Base-by-base conservation (phyloP, 371 early-diverging fungal species). In the Apophysomyces variabilis region DNA sequence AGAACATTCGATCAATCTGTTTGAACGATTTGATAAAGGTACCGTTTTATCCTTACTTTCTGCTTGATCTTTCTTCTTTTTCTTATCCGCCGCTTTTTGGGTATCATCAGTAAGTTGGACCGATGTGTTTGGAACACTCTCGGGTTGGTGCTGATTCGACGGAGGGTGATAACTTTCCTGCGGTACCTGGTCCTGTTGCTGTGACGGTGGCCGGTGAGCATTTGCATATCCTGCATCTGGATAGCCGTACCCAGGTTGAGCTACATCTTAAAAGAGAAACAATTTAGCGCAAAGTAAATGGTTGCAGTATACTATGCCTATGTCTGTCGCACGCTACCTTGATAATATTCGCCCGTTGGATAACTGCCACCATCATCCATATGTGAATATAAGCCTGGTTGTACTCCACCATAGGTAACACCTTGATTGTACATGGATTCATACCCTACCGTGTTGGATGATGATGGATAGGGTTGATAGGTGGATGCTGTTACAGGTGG, bases 51-150 rank as follows among this genome's bases (percentile, higher is more conserved):
- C 13, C 65, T 46, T 46, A 65, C 65, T 58, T 46, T 65, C 65
- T 11, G 59, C 21, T 50, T 50, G 47, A 26, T 39, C 38, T 47
- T 58, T 60, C 26, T 39, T 65, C 47, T 63, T 57, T 50, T 58
- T 35, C 41, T 38, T 37, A 58, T 57, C 41, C 43, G 36, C 7
- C 16, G 38, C 38, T 44, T 21, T 38, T 3, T 18, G 44, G 16
- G 38, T 11, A 8, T 57, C 41, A 13, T 38, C 46, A 32, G 6
- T 39, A 16, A 12, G 35, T 60, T 43, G 7, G 37, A 37, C n/a
- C 37, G 41, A 12, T 14, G 38, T n/a, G n/a, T 7, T 4, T 26
- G 11, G 38, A 3, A 18, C 38, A n/a, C 8, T 12, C 41, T 5
- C 5, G 14, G n/a, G 4, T 64, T 9, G 7, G 13, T n/a, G 38